Evolutionary conservation across 2,329 filamentous ascomycete genomes (phyloP), one percentile per base, ranked within the genome.

Genomic region (Parascedosporium putredinis): DNA sequence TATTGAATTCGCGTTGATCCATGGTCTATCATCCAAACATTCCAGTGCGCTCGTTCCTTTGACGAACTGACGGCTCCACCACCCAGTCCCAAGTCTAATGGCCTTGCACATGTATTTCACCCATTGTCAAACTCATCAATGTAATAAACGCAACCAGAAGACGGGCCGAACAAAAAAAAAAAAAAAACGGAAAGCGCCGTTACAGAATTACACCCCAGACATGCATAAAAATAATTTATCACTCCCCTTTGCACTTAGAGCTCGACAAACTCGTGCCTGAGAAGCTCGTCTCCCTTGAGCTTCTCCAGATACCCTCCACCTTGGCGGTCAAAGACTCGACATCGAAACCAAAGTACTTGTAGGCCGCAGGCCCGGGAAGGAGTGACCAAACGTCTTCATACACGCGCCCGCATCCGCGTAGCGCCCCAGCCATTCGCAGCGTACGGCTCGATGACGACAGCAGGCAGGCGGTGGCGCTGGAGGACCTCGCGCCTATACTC

Each of bases 391-490:
- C 0, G 65, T 64, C 42, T 67, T 67, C 69, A 81, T 73, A 45
- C 67, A 73, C 52, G 68, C 68, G 1, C 72, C 75, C 1, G 76
- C 78, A 58, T 79, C 72, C 0, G 76, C 77, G 56, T 80, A 81
- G 18, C 77, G 61, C 62, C 78, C 77, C 78, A 81, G 1, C 76
- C 75, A 52, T 75, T 74, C 1, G 71, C 66, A 1, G 73, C 69
- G 57, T 78, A 81, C 1, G 78, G 74, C 61, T 84, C 80, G 40
- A 83, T 75, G 4, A 81, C 74, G 14, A 84, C 73, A 1, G 68
- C 62, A 0, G 75, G 73, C 2, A 69, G 64, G 55, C 67, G 64
- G 24, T 66, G 64, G 49, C 62, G 62, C 43, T 62, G 62, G 43
- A 81, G 62, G 1, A 73, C 68, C 2, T 68, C 55, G 1, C 71